Evolutionary conservation across 2,329 filamentous ascomycete genomes (phyloP).

Genomic region (Colletotrichum nymphaeae): DNA sequence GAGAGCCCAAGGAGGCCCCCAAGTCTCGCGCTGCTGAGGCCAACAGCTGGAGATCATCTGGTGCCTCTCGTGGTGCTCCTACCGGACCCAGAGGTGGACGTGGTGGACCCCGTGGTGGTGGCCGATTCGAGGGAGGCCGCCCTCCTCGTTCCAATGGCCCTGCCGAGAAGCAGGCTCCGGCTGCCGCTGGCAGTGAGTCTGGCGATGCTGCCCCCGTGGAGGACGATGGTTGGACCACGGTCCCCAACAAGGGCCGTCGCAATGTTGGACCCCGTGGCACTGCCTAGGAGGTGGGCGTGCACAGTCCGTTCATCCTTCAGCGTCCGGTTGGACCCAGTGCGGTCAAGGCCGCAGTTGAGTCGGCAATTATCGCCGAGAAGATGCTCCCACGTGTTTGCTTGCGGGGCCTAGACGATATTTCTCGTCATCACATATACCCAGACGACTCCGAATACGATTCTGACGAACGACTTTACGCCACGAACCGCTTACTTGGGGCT

Average conservation of each 20-base stretch:
- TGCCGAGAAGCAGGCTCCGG: constrained; percentile 49
- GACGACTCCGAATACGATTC: constrained; percentile 36
- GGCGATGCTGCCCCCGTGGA: constrained; percentile 52
- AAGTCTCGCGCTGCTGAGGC: constrained; percentile 69
- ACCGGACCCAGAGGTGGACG: constrained; percentile 48
- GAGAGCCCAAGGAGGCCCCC: constrained; percentile 56
- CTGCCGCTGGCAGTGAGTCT: constrained; percentile 45
- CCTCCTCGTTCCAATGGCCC: constrained; percentile 61
- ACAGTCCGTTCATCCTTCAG: constrained; percentile 27
- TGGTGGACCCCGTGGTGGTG: constrained; percentile 49
- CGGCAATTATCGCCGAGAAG: constrained; percentile 26
- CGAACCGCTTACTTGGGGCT: constrained; percentile 33
- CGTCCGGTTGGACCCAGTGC: constrained; percentile 25
- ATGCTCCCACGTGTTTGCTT: constrained; percentile 28
- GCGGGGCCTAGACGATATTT: constrained; percentile 31
- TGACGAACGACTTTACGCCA: constrained; percentile 36
- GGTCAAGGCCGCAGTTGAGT: constrained; percentile 22
- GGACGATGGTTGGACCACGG: constrained; percentile 75
- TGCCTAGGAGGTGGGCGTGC: constrained; percentile 30
- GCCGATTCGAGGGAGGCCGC: constrained; percentile 57
- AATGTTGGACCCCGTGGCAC: constrained; percentile 33
- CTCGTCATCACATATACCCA: constrained; percentile 36
- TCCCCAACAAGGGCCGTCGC: constrained; percentile 45
- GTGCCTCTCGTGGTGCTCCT: constrained; percentile 59
- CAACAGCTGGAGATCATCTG: constrained; percentile 69